A percentile compares a stretch with the other conserved stretches of the same genome.
Evolutionary conservation across 345 rosid species (phyloP).

Genomic region (Heritiera fomes): DNA sequence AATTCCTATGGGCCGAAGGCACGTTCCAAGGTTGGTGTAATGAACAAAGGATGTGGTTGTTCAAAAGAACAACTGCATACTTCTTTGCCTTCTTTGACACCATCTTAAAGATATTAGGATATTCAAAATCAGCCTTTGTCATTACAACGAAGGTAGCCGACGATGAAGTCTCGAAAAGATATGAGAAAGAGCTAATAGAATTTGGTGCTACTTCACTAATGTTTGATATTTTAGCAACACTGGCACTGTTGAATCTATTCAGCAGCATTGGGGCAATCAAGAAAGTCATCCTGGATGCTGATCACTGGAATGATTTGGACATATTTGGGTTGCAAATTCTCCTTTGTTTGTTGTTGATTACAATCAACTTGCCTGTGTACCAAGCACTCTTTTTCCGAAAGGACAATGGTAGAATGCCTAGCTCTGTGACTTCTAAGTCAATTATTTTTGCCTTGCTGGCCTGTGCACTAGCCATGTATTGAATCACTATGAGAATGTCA

Average conservation of each 20-base stretch:
- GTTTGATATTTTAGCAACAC: conserved; percentile 56
- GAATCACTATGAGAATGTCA: not conserved
- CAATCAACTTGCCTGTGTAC: not conserved
- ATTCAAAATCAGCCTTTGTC: conserved; percentile 49
- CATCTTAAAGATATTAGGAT: conserved; percentile 28
- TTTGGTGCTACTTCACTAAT: conserved; percentile 69
- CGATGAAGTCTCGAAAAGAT: conserved; percentile 49
- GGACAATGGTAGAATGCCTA: conserved; percentile 44
- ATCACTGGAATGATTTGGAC: conserved; percentile 4
- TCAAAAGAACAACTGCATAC: conserved; percentile 66
- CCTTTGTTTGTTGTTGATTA: conserved; percentile 49
- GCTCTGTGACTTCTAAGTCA: conserved; percentile 21
- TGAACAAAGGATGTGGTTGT: conserved; percentile 74
- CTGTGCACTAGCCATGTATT: conserved; percentile 24
- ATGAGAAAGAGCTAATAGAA: conserved; percentile 65
- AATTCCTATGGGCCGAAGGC: conserved; percentile 56
- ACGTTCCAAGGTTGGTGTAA: conserved; percentile 81
- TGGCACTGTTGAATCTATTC: conserved; percentile 56
- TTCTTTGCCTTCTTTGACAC: conserved; percentile 46
- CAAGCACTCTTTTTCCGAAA: not conserved
- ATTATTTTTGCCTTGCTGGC: conserved; percentile 18
- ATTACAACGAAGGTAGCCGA: conserved; percentile 69
- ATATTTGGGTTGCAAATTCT: conserved; percentile 44
- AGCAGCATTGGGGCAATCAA: conserved; percentile 38
- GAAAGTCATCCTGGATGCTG: conserved; percentile 14